Conservation (phyloP, 2,329 filamentous ascomycete species). For the Pseudocercospora cruenta region DNA sequence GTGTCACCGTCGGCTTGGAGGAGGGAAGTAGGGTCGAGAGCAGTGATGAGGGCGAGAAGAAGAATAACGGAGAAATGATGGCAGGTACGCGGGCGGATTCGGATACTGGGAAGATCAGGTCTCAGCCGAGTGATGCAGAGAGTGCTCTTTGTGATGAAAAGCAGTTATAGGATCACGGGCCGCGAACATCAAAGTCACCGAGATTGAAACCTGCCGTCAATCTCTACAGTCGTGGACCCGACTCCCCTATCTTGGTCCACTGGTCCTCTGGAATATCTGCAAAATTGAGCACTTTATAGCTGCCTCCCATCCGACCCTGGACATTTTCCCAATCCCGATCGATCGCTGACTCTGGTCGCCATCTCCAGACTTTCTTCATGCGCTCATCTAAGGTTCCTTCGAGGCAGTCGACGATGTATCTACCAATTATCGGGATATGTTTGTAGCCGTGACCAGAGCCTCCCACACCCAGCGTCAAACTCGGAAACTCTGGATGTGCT, state of each 20-base stretch:
- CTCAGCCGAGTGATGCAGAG: too few relatives aligned
- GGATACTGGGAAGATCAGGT: too few relatives aligned
- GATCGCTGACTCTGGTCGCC: constrained; percentile 57
- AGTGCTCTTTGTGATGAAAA: too few relatives aligned
- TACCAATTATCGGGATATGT: constrained; percentile 56
- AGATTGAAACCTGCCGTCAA: background rate
- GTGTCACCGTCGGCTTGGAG: too few relatives aligned
- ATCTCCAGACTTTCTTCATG: constrained; percentile 51
- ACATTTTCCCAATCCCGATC: constrained; percentile 53
- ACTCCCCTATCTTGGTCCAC: constrained; percentile 42
- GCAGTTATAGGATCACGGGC: too few relatives aligned
- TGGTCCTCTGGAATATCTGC: constrained; percentile 42
- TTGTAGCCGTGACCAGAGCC: constrained; percentile 59
- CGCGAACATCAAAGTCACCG: background rate
- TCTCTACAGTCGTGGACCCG: background rate
- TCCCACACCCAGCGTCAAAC: constrained; percentile 54
- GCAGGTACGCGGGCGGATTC: too few relatives aligned
- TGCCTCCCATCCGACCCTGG: constrained; percentile 54
- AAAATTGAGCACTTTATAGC: constrained; percentile 55
- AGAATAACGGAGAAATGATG: too few relatives aligned
- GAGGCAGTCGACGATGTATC: constrained; percentile 54
- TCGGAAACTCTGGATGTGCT: constrained; percentile 48
- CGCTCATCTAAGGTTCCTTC: constrained; percentile 50
- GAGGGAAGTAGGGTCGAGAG: too few relatives aligned
- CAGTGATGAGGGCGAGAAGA: too few relatives aligned